These are phyloP conservation scores for Magnaporthiopsis rhizophila DNA, from an alignment of 2,329 filamentous ascomycete species.

Conservation along the genomic window DNA sequence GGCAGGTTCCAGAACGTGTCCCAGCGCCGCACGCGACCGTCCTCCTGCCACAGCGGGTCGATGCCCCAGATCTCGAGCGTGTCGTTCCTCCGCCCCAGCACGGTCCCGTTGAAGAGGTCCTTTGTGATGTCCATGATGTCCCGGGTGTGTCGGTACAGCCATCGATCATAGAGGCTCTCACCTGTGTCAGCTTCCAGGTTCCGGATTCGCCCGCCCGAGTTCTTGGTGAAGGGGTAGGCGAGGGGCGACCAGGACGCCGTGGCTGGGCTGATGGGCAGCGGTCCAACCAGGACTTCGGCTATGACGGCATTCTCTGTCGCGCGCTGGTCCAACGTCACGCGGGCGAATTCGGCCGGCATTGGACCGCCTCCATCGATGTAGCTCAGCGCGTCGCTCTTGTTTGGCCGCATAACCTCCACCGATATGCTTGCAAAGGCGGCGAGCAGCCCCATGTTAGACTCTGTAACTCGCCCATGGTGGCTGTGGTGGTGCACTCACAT, in stretches of 20 bases:
- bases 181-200: slow-evolving; percentile 30
- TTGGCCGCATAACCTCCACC: slow-evolving; percentile 33
- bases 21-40: slow-evolving; percentile 37
- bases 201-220: slow-evolving; percentile 27
- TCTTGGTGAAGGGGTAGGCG: slow-evolving; percentile 32
- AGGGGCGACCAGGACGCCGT: slow-evolving; percentile 30
- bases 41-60: slow-evolving; percentile 32
- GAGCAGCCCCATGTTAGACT: no score
- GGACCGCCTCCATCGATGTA: slow-evolving; percentile 32
- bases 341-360: slow-evolving; percentile 32
- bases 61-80: slow-evolving; percentile 31
- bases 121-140: slow-evolving; percentile 32
- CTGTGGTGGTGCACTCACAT: slow-evolving; percentile 17
- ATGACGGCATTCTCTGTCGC: slow-evolving; percentile 29
- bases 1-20: slow-evolving; percentile 34
- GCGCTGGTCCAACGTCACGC: slow-evolving; percentile 32
- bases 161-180: slow-evolving; percentile 20
- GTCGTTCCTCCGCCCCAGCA: slow-evolving; percentile 30
- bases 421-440: slow-evolving; percentile 11
- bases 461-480: no score
- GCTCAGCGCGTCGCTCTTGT: slow-evolving; percentile 38
- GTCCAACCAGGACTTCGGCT: slow-evolving; percentile 39
- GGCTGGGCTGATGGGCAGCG: slow-evolving; percentile 33
- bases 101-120: slow-evolving; percentile 33
- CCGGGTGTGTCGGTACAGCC: slow-evolving; percentile 26